Evolutionary conservation across 2,329 filamentous ascomycete species (phyloP).

Genomic region (Aspergillus sp.): DNA sequence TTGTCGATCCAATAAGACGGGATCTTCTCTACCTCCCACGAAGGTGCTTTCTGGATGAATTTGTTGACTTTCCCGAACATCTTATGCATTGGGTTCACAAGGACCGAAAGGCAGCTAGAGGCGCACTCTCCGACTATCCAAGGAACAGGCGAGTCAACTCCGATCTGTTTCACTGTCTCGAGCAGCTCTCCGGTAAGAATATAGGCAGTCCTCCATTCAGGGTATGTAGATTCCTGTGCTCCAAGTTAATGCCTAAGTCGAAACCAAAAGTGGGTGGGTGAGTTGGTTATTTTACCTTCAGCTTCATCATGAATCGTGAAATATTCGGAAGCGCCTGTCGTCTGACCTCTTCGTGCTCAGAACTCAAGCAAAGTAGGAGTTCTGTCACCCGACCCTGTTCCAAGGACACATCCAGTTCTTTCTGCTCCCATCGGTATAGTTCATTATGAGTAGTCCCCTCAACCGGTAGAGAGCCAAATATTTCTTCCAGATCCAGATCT

Average conservation of each 20-base stretch:
- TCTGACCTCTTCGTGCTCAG: slow-evolving; percentile 71
- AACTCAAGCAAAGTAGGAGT: slow-evolving; percentile 74
- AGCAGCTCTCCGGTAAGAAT: slow-evolving; percentile 76
- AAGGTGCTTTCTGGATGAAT: slow-evolving; percentile 75
- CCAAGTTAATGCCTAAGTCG: not conserved
- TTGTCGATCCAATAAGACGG: slow-evolving; percentile 64
- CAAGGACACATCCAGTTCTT: slow-evolving; percentile 74
- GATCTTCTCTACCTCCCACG: slow-evolving; percentile 64
- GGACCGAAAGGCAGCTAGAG: slow-evolving; percentile 65
- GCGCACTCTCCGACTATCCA: slow-evolving; percentile 77
- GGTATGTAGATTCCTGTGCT: slow-evolving; percentile 63
- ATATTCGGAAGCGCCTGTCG: slow-evolving; percentile 62
- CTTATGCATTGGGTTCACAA: slow-evolving; percentile 74
- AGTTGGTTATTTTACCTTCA: slow-evolving; percentile 40
- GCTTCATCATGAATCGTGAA: slow-evolving; percentile 47
- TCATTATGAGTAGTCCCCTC: slow-evolving; percentile 45
- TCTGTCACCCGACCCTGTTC: slow-evolving; percentile 72
- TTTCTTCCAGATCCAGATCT: slow-evolving; percentile 50
- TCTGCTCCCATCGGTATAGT: slow-evolving; percentile 66
- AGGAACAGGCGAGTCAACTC: slow-evolving; percentile 62
- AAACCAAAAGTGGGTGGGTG: not conserved
- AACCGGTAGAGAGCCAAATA: slow-evolving; percentile 52
- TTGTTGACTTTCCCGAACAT: slow-evolving; percentile 84
- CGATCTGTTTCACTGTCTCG: slow-evolving; percentile 65
- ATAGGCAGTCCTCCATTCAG: slow-evolving; percentile 75